These are phyloP conservation scores for Novymonas esmeraldas DNA, from an alignment of 208 protist genomes.

Conservation along the genomic window DNA sequence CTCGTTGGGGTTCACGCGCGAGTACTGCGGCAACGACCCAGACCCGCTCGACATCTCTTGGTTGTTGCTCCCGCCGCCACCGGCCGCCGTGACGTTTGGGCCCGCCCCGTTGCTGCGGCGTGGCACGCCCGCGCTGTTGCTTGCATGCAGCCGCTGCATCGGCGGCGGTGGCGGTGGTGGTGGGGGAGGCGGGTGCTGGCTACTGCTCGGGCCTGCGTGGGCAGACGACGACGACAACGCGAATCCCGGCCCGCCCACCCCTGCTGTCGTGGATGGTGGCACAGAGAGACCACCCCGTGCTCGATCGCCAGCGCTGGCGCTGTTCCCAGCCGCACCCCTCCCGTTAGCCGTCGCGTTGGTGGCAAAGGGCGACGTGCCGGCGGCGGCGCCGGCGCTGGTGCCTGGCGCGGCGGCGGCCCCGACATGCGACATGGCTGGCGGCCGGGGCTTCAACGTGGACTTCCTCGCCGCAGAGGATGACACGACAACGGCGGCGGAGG, in stretches of 20 bases:
- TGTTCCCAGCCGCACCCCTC: background rate
- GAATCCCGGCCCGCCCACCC: background rate
- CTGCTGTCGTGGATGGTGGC: background rate
- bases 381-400: background rate
- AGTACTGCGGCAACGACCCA: conserved; percentile 19
- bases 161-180: background rate
- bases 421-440: background rate
- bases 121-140: background rate
- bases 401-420: background rate
- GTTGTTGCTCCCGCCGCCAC: too few relatives aligned
- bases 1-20: conserved; percentile 28
- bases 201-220: conserved; percentile 6
- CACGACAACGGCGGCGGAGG: background rate
- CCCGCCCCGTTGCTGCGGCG: conserved; percentile 9
- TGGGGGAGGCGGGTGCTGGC: background rate
- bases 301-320: conserved; percentile 5
- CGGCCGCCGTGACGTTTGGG: conserved; percentile 5
- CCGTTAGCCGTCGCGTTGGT: background rate
- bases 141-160: background rate
- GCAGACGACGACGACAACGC: background rate
- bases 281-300: background rate
- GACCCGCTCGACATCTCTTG: conserved; percentile 5
- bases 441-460: conserved; percentile 1
- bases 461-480: conserved; percentile 4
- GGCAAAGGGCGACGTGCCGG: conserved; percentile 5